Percentiles rank a stretch among this genome's conserved stretches.
phyloP scores from a whole-genome alignment of 2,329 filamentous ascomycete genomes.

The Phoma sp. region DNA sequence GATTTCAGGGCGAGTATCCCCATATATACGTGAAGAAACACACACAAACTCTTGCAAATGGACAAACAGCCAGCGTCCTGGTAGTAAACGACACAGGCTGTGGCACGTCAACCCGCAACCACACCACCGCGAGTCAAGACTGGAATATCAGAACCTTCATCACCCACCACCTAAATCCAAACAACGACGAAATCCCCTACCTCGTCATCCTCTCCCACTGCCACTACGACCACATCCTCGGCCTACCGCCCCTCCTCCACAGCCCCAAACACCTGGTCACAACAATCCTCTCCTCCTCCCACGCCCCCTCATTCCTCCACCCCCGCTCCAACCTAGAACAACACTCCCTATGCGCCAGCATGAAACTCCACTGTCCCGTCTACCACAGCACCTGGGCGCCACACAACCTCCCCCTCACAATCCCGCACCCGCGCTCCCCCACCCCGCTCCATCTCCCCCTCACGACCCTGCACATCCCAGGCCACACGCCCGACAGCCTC shows the following conservation, averaged over 20 bases:
- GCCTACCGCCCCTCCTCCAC: conserved; percentile 6
- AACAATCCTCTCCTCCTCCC: neutral
- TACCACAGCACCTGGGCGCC: conserved; percentile 9
- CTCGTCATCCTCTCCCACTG: conserved; percentile 22
- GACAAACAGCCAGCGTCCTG: conserved; percentile 1
- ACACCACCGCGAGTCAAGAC: neutral
- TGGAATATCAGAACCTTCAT: conserved; percentile 21
- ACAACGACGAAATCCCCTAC: conserved; percentile 1
- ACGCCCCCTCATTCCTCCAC: conserved; percentile 1
- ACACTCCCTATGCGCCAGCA: conserved; percentile 7
- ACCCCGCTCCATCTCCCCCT: conserved; percentile 4
- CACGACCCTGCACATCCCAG: conserved; percentile 16
- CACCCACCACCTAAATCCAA: conserved; percentile 17
- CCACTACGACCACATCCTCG: conserved; percentile 23
- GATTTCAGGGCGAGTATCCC: conserved; percentile 6
- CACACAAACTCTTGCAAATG: neutral
- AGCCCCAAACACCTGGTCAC: neutral
- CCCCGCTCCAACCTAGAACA: conserved; percentile 1
- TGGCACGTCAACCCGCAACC: neutral
- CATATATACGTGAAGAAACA: conserved; percentile 18
- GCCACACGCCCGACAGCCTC: conserved; percentile 22
- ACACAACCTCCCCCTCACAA: neutral
- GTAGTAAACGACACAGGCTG: conserved; percentile 14
- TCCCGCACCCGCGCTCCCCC: neutral
- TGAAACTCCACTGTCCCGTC: neutral